Percentiles rank a stretch among this genome's conserved stretches.
Conservation (phyloP, 2,329 filamentous ascomycete genomes). For the Bipolaris zeicola region DNA sequence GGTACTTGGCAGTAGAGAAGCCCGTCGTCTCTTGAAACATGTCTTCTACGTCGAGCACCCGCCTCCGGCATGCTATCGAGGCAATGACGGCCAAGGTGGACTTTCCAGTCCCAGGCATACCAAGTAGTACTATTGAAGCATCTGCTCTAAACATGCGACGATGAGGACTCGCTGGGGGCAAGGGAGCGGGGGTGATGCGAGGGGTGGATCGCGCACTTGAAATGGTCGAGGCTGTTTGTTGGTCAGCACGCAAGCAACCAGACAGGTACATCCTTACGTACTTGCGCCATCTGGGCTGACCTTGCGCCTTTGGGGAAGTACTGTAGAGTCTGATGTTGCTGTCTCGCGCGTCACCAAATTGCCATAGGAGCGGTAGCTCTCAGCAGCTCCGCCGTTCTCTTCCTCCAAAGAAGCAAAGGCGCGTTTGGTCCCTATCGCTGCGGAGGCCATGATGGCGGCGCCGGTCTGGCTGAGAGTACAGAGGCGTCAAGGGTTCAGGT, state of each 20-base stretch:
- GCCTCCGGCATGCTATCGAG: conserved; percentile 70
- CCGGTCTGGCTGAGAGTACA: background rate
- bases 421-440: conserved; percentile 9
- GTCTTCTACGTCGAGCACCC: conserved; percentile 71
- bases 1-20: conserved; percentile 66
- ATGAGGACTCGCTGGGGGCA: conserved; percentile 23
- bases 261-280: conserved; percentile 9
- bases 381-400: conserved; percentile 10
- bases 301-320: conserved; percentile 11
- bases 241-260: conserved; percentile 9
- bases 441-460: conserved; percentile 7
- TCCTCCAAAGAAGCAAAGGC: conserved; percentile 13
- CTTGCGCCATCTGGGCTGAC: conserved; percentile 15
- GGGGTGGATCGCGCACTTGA: conserved; percentile 39
- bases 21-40: conserved; percentile 70
- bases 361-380: conserved; percentile 7
- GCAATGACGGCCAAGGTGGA: conserved; percentile 77
- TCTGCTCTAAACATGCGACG: conserved; percentile 59
- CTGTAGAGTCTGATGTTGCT: conserved; percentile 2
- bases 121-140: conserved; percentile 74
- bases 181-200: conserved; percentile 33
- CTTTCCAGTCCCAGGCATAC: conserved; percentile 76
- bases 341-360: conserved; percentile 2
- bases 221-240: conserved; percentile 24
- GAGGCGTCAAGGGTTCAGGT: background rate